A percentile compares a stretch with the other conserved stretches of the same genome.
Evolutionary conservation across 2,329 filamentous ascomycete species (phyloP).

Genomic region (Aspergillus udagawae): DNA sequence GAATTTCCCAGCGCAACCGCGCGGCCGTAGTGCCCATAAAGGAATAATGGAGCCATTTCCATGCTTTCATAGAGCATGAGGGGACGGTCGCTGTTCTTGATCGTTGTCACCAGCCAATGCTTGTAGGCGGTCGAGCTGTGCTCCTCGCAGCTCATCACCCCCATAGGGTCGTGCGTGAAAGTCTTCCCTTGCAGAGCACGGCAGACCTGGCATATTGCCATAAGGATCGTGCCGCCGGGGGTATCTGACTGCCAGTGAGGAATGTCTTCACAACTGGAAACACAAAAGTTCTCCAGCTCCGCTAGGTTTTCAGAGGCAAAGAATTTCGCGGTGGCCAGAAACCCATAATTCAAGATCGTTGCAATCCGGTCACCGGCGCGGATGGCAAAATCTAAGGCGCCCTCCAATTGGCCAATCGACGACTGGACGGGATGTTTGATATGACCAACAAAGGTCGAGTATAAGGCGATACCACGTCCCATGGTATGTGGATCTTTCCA

Average conservation of each 20-base stretch:
- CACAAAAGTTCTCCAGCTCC: too few species aligned
- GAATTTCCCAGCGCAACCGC: slow-evolving; percentile 40
- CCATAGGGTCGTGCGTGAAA: slow-evolving; percentile 40
- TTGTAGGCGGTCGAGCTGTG: slow-evolving; percentile 50
- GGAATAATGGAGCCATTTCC: slow-evolving; percentile 43
- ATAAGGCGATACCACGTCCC: too few species aligned
- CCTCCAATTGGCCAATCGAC: too few species aligned
- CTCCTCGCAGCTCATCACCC: slow-evolving; percentile 53
- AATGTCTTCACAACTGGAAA: background rate
- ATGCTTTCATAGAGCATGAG: slow-evolving; percentile 55
- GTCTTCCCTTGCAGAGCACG: slow-evolving; percentile 62
- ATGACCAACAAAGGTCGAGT: too few species aligned
- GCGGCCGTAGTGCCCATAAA: slow-evolving; percentile 44
- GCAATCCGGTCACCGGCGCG: too few species aligned
- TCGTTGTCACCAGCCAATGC: slow-evolving; percentile 41
- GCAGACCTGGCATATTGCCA: slow-evolving; percentile 45
- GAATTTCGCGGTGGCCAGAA: too few species aligned
- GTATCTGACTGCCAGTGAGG: background rate
- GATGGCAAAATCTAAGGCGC: too few species aligned
- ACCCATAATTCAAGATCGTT: too few species aligned
- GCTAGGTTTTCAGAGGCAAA: too few species aligned
- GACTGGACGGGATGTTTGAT: too few species aligned
- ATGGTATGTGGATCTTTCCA: too few species aligned
- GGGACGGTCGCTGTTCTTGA: slow-evolving; percentile 49
- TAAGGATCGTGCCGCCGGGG: background rate